Evolutionary conservation across 1,284 basidiomycete genomes (phyloP), one percentile per base, ranked within the genome.

Genomic region (Cryptococcus sp.): DNA sequence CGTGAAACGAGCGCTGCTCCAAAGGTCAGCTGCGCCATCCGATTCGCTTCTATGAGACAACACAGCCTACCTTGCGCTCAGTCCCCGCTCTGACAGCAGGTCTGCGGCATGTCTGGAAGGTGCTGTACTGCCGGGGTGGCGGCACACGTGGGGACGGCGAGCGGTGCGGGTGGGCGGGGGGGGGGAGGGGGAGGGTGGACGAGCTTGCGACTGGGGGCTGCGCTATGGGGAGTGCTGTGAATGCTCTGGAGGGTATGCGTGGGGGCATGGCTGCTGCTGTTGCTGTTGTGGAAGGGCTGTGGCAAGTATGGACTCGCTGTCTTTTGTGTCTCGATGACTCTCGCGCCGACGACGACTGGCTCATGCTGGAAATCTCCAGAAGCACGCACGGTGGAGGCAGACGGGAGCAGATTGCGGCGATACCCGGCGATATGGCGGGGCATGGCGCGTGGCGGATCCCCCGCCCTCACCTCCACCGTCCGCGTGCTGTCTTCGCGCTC

Each of bases 1-100:
- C 80, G 79, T 95, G 92, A 71, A 95, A 84, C 12, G 79, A 69
- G 65, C 89, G 87, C 88, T 91, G 54, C 44, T 20, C 35, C 37
- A 39, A 38, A 7, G 23, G 24, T 33, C 21, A 42, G n/a, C 13
- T 48, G 28, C 16, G 33, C 23, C 13, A 4, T 24, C n/a, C 4
- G 16, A 9, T 16, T 24, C n/a, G 42, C 12, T 45, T n/a, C n/a
- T n/a, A n/a, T n/a, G n/a, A 20, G n/a, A 36, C 5, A 4, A 8
- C n/a, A 37, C 38, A 23, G 38, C 37, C 37, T 35, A 37, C 46
- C 47, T 42, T 50, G 13, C 15, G 24, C 39, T 39, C 39, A 44
- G 38, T 21, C 13, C 23, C 12, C 7, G 23, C 16, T 9, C 11
- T 13, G 11, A 33, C 18, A 46, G 24, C 15, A 1, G 53, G 23